Percentiles rank a stretch among this genome's conserved stretches.
Evolutionary conservation across 2,329 filamentous ascomycete species (phyloP).

Genomic region (Furcasterigmium sp.): DNA sequence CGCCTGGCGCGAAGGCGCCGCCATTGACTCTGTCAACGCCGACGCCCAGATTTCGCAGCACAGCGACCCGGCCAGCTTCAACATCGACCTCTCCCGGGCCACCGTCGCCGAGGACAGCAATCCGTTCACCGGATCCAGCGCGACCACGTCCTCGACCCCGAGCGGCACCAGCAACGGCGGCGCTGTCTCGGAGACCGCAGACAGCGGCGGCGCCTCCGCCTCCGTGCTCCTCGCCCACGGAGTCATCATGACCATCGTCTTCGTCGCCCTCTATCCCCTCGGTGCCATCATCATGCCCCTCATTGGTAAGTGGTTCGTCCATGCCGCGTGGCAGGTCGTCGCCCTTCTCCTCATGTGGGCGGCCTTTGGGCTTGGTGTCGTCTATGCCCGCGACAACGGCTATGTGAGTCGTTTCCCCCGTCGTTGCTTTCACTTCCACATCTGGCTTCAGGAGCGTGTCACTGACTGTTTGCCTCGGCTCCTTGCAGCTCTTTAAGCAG

Average conservation of each 20-base stretch:
- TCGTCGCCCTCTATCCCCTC: conserved; percentile 54
- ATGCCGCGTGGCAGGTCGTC: conserved; percentile 50
- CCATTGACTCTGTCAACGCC: conserved; percentile 36
- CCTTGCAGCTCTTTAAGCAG: conserved; percentile 41
- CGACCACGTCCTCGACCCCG: conserved; percentile 2
- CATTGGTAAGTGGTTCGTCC: conserved; percentile 51
- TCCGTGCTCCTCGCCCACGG: conserved; percentile 43
- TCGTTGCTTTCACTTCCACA: not conserved
- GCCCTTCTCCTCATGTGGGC: conserved; percentile 53
- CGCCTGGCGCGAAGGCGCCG: conserved; percentile 44
- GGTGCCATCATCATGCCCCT: conserved; percentile 57
- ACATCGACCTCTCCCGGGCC: conserved; percentile 43
- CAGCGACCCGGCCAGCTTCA: conserved; percentile 36
- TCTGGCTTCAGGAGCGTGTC: conserved; percentile 10
- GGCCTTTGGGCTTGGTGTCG: conserved; percentile 53
- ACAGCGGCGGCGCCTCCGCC: conserved; percentile 9
- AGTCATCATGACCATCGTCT: conserved; percentile 55
- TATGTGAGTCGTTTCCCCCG: conserved; percentile 32
- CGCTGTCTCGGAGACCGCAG: conserved; percentile 9
- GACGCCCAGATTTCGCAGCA: conserved; percentile 39
- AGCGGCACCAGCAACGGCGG: conserved; percentile 9
- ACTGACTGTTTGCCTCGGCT: not conserved
- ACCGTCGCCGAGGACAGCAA: conserved; percentile 42
- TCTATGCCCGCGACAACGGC: conserved; percentile 32
- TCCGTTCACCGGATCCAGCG: conserved; percentile 34